Evolutionary conservation across 176 grass and related monocot genomes (phyloP).

Genomic region (barley (Hordeum vulgare)): DNA sequence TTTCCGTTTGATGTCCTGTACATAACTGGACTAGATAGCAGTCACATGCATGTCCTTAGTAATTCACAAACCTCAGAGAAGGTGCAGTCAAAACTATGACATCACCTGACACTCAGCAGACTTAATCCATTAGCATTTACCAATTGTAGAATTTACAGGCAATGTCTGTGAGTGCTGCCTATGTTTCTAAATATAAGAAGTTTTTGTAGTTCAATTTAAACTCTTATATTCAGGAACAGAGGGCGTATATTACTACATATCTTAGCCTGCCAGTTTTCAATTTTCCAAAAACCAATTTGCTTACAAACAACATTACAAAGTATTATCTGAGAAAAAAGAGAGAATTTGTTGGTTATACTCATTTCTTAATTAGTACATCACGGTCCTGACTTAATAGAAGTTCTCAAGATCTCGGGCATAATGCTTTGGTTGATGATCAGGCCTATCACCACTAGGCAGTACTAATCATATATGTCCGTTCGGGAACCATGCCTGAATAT

Average conservation of each 20-base stretch:
- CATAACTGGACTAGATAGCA: background rate
- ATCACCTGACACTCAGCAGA: background rate
- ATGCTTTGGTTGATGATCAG: background rate
- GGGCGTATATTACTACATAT: background rate
- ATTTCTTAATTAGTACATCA: background rate
- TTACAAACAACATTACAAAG: background rate
- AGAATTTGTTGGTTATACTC: background rate
- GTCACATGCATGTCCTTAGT: background rate
- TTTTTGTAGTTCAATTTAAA: no score
- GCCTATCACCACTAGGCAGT: background rate
- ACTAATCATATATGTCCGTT: background rate
- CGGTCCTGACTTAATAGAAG: background rate
- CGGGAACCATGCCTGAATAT: background rate
- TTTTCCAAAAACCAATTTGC: background rate
- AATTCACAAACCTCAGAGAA: background rate
- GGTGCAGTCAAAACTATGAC: background rate
- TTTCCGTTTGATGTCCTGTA: background rate
- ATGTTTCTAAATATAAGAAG: no score
- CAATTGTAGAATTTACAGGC: background rate
- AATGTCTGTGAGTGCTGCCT: background rate
- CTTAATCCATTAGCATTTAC: background rate
- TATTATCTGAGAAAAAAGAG: background rate
- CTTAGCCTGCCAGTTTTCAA: background rate
- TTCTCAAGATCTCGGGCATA: background rate
- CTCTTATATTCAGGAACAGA: no score